Conservation (phyloP, 2,329 filamentous ascomycete genomes). For the Penicillium sclerotigenum region DNA sequence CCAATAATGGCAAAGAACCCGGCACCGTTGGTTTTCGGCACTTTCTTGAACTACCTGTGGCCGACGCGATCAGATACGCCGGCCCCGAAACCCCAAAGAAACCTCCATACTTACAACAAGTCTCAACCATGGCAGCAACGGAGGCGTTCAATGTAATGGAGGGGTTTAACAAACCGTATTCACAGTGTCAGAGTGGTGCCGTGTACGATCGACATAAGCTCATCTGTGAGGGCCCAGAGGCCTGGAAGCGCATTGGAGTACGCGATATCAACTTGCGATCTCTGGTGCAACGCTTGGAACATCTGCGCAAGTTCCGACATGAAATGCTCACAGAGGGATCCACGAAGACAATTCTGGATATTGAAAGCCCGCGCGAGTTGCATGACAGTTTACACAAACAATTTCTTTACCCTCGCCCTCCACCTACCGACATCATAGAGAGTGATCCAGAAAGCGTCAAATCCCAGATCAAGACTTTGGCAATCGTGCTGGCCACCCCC, state of each 20-base stretch:
- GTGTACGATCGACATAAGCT: conserved; percentile 37
- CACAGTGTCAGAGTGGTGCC: conserved; percentile 35
- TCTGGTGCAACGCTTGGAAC: conserved; percentile 36
- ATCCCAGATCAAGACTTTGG: conserved; percentile 46
- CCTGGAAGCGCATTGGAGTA: conserved; percentile 44
- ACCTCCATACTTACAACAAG: conserved; percentile 19
- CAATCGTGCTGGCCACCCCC: conserved; percentile 41
- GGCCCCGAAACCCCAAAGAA: conserved; percentile 21
- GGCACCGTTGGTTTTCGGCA: conserved; percentile 48
- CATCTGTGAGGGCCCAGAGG: conserved; percentile 37
- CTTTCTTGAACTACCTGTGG: conserved; percentile 47
- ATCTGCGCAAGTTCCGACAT: conserved; percentile 34
- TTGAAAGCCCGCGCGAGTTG: conserved; percentile 32
- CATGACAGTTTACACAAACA: conserved; percentile 37
- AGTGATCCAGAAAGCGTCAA: conserved; percentile 38
- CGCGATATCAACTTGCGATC: conserved; percentile 35
- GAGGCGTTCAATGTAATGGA: conserved; percentile 37
- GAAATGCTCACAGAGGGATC: conserved; percentile 32
- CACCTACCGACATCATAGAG: conserved; percentile 21
- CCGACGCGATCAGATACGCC: conserved; percentile 32
- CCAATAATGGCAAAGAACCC: conserved; percentile 44
- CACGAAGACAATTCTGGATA: conserved; percentile 37
- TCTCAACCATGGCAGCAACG: conserved; percentile 27
- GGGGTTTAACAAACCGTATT: conserved; percentile 35
- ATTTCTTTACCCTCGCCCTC: conserved; percentile 39